Evolutionary conservation across 352 stramenopile species (phyloP).

Genomic region (Globisporangium spinosum): DNA sequence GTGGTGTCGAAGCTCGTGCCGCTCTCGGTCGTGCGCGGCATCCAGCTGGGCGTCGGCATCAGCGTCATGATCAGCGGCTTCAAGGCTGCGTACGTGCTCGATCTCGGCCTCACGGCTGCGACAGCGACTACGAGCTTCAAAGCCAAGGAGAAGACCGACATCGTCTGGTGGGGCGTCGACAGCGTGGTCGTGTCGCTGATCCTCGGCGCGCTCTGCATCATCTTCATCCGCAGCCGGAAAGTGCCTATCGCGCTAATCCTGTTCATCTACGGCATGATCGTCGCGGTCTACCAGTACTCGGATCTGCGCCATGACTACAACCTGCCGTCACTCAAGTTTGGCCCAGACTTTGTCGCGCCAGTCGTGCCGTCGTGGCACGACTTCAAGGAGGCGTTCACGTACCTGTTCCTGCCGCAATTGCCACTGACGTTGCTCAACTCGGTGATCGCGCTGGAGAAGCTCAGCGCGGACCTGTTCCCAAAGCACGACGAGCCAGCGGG

Average conservation of each 20-base stretch:
- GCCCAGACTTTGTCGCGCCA: constrained; percentile 54
- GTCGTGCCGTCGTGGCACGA: constrained; percentile 51
- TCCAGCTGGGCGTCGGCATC: constrained; percentile 90
- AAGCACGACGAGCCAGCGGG: constrained; percentile 56
- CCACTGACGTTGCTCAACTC: constrained; percentile 91
- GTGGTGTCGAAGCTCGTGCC: constrained; percentile 86
- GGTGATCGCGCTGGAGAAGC: constrained; percentile 89
- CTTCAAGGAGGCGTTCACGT: constrained; percentile 73
- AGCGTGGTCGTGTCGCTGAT: constrained; percentile 66
- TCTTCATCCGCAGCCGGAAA: constrained; percentile 54
- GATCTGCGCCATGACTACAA: constrained; percentile 44
- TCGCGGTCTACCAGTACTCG: constrained; percentile 61
- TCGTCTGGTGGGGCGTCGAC: constrained; percentile 64
- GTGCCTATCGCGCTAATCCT: constrained; percentile 63
- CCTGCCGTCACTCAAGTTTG: constrained; percentile 44
- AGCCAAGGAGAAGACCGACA: constrained; percentile 21
- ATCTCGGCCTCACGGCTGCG: constrained; percentile 28
- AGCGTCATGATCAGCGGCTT: constrained; percentile 86
- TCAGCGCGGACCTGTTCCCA: constrained; percentile 88
- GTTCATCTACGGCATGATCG: constrained; percentile 65
- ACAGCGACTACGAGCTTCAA: constrained; percentile 24
- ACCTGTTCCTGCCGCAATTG: constrained; percentile 89
- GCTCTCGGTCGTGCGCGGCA: constrained; percentile 85
- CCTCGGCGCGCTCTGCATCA: constrained; percentile 67
- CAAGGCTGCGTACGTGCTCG: constrained; percentile 51